Base-by-base conservation (phyloP, 2,329 filamentous ascomycete species). In the Cytospora chrysosperma region DNA sequence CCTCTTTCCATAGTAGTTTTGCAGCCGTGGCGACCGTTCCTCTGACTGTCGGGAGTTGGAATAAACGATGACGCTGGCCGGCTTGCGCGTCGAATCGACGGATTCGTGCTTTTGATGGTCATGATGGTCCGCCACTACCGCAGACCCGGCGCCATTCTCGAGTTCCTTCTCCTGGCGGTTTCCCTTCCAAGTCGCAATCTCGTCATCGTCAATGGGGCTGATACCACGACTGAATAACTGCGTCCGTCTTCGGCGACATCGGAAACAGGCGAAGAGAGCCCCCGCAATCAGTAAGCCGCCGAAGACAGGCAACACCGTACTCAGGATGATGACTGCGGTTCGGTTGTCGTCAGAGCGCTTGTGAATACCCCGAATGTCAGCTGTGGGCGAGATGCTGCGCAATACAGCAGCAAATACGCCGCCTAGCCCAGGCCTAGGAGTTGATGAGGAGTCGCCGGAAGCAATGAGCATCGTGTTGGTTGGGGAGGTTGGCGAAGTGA, bases 161-260 rank as follows among this genome's bases (percentile, higher is more conserved):
- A 88, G 49, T 13, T 24, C 70, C 67, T 75, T 76, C 68, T 72
- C 76, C 15, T 68, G 62, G 12, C 70, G 72, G 59, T 75, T 76
- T 30, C 75, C 74, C 70, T 84, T 86, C 86, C 86, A 88, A 4
- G 84, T 86, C 68, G 84, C 84, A 64, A 88, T 88, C 71, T 88
- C 86, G 65, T 88, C 85, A 68, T 88, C 86, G 66, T 83, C 81
- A 64, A 88, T 87, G 15, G 86, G 86, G 0, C 85, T 84, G 52
- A 84, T 83, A 55, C 83, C 84, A 57, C 86, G 77, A 57, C 79
- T 77, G 67, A 84, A 78, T 61, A 86, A 77, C 4, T 75, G 76
- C 15, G 72, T 67, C 37, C 74, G 74, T 53, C 70, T 70, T 50
- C 77, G 77, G 50, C 77, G 74, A 49, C 73, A 75, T 19, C 77